Evolutionary conservation across 306 rosid genomes (phyloP), one percentile per base, ranked within the genome.

Genomic region (Acacia melanoxylon): DNA sequence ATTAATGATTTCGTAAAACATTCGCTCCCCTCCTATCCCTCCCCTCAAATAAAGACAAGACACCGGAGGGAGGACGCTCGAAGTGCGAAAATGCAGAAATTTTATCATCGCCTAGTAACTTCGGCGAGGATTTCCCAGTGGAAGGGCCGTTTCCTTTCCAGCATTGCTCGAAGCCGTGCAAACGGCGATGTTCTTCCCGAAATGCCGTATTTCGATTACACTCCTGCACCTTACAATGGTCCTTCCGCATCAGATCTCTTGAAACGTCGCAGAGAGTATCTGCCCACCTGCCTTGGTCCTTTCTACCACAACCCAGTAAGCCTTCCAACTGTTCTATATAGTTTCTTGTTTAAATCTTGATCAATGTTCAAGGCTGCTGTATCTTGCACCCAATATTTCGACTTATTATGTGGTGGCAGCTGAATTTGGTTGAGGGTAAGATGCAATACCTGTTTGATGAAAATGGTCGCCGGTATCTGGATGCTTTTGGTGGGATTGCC

Each of bases 381-480:
- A 31, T 3, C 35, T 31, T 31, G 35, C 25, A 31, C 10, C 31
- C 46, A 63, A 63, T 16, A 16, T 37, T 46, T 20, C 11, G n/a
- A 1, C 59, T 25, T 51, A 11, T 27, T 15, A 31, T 31, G 42
- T 66, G 49, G 59, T 82, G 66, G 69, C 78, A 87, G 90, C 75
- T 87, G 29, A 87, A 87, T 82, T 80, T 87, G n/a, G 90, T 87
- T 48, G 88, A 87, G 82, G 90, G 88, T 52, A 87, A 87, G 77
- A 87, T 85, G 90, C 90, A 87, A 69, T 87, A 87, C 33, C 14
- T 87, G 44, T 87, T 66, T 85, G 90, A 87, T 58, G 88, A 87
- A 82, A 82, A 77, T 67, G 88, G 90, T 59, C 77, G 86, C 0
- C 81, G 90, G 24, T 87, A 87, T 45, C 79, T 87, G 67, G 90